Evolutionary conservation across 306 rosid genomes (phyloP).

Genomic region (Glycine tomentella): DNA sequence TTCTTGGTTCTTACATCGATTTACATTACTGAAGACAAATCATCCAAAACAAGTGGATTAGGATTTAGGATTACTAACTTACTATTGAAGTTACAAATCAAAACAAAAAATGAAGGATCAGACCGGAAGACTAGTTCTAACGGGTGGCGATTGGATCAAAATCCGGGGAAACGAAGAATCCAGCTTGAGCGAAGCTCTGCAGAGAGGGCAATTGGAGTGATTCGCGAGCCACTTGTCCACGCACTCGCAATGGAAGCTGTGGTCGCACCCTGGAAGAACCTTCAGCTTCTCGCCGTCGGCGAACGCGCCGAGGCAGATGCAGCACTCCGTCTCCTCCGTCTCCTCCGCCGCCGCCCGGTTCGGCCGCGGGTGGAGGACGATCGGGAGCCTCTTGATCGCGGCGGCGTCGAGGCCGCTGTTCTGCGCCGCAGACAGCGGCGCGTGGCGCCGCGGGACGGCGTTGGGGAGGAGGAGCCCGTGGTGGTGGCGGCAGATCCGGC

Average conservation of each 20-base stretch:
- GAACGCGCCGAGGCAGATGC: conserved; percentile 76
- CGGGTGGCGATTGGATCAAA: conserved; percentile 58
- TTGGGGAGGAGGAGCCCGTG: not conserved
- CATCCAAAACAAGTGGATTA: conserved; percentile 16
- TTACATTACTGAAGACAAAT: conserved; percentile 21
- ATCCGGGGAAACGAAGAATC: conserved; percentile 46
- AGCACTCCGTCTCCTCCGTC: conserved; percentile 78
- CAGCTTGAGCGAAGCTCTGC: conserved; percentile 67
- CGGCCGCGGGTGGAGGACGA: conserved; percentile 48
- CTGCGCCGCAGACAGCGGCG: not conserved
- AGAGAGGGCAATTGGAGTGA: conserved; percentile 85
- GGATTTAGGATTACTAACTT: not conserved
- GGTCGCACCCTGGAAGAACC: conserved; percentile 71
- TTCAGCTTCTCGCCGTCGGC: conserved; percentile 78
- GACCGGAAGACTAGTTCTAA: not conserved
- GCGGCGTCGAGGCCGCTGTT: conserved; percentile 57
- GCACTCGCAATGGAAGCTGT: conserved; percentile 80
- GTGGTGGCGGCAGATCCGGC: conserved; percentile 68
- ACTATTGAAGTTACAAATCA: not conserved
- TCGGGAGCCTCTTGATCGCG: conserved; percentile 66
- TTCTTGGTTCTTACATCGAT: not conserved
- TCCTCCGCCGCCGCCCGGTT: conserved; percentile 40
- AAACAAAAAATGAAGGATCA: not conserved
- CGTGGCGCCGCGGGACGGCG: not conserved
- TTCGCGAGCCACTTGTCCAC: conserved; percentile 79